phyloP scores from a whole-genome alignment of 1,139 yeast genomes.

The Magnusiomyces paraingens region DNA sequence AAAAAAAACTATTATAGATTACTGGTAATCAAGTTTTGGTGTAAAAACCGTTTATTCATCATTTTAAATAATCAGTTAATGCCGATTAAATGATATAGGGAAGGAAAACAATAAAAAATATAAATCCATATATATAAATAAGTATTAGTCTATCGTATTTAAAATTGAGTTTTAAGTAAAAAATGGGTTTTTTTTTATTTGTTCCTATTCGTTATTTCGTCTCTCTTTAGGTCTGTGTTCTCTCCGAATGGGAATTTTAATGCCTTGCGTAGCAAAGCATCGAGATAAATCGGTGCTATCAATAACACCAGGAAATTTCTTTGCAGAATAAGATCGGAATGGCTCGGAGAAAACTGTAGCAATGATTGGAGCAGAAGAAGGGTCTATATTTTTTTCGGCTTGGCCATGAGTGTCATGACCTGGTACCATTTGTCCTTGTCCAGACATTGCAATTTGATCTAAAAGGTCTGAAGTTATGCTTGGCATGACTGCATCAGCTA shows the following conservation, averaged over 20 bases:
- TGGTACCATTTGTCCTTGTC: too few relatives aligned
- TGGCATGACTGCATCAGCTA: conserved; percentile 21
- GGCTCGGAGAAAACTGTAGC: conserved; percentile 33
- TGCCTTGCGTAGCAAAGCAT: conserved; percentile 41
- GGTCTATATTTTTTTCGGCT: conserved; percentile 6
- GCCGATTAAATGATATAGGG: too few relatives aligned
- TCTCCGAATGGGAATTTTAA: conserved; percentile 38
- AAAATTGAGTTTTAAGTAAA: too few relatives aligned
- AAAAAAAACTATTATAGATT: too few relatives aligned
- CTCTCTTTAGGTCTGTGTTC: conserved; percentile 16
- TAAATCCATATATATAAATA: too few relatives aligned
- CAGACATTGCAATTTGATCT: neutral
- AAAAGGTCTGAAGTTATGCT: neutral
- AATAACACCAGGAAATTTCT: conserved; percentile 42
- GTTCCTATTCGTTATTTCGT: neutral
- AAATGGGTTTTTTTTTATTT: too few relatives aligned
- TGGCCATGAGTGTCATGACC: too few relatives aligned
- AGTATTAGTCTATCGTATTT: too few relatives aligned
- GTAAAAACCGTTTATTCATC: too few relatives aligned
- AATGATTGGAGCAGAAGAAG: conserved; percentile 29
- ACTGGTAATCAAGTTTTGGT: too few relatives aligned
- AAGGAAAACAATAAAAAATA: too few relatives aligned
- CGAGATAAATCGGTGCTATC: conserved; percentile 38
- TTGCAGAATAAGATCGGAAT: conserved; percentile 39
- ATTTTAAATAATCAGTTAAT: too few relatives aligned